Evolutionary conservation across 2,329 filamentous ascomycete species (phyloP), one percentile per base, ranked within the genome.

Genomic region (Apiospora pterosperma): DNA sequence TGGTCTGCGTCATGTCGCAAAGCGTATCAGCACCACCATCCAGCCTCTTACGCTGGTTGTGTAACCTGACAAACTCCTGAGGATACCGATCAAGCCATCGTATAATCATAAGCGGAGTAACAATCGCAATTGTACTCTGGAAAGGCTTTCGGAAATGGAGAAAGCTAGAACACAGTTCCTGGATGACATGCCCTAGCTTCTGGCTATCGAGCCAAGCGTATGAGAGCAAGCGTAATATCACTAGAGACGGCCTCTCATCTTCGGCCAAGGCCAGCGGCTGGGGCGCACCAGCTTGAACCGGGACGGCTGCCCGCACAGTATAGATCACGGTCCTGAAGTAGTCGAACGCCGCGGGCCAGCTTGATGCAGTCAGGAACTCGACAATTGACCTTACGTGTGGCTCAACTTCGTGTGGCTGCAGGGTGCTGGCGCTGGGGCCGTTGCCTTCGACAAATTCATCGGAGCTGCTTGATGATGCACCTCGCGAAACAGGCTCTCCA

Each of bases 31-130:
- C 84, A 11, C 85, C 86, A 59, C 84, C 86, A 69, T 90, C 88
- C n/a, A 90, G 80, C 70, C 86, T 83, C 70, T 82, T 86, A 67
- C 86, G 85, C 65, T 82, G 80, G 19, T 82, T 82, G 73, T 91
- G 89, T 65, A 90, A 77, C 64, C 84, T 81, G 59, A 90, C 84
- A 72, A 91, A 91, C 74, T 91, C 88, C 39, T 82, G 76, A 1
- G 89, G 88, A 68, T 85, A 86, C 11, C 87, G 83, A 69, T 90
- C 87, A 39, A 91, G 82, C 89, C 89, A 91, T 67, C 87, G 80
- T 36, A 82, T 84, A 63, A 91, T 88, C 62, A 90, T 76, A 61
- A 90, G 75, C 6, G 89, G 88, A n/a, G 86, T 78, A 16, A 88
- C 81, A 42, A 88, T 80, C 52, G 88, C 87, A 38, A 91, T 80